Percentiles rank a stretch among this genome's conserved stretches.
These are phyloP conservation scores for Amanita rubescens DNA, from an alignment of 768 basidiomycete species.

Conservation along the genomic window DNA sequence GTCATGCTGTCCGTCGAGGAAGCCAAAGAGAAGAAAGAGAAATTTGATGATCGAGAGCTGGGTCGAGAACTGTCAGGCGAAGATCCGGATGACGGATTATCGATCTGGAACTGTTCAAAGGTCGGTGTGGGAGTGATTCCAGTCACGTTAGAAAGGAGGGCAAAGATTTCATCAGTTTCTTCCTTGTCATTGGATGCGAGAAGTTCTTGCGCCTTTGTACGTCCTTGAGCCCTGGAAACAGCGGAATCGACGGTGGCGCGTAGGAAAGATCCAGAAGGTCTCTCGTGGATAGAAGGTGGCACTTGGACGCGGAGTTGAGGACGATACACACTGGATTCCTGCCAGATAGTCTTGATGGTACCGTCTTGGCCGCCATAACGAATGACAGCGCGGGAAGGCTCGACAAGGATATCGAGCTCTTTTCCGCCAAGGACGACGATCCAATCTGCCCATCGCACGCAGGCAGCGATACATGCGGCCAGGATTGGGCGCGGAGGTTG, in stretches of 20 bases:
- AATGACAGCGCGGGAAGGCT: conserved; percentile 21
- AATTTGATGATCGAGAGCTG: conserved; percentile 31
- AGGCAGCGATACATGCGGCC: conserved; percentile 26
- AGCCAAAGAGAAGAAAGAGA: conserved; percentile 22
- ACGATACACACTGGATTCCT: conserved; percentile 10
- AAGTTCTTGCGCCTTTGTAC: conserved; percentile 28
- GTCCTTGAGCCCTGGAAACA: conserved; percentile 15
- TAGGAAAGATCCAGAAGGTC: conserved; percentile 12
- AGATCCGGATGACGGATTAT: conserved; percentile 6
- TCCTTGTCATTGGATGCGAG: conserved; percentile 23
- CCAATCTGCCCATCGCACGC: conserved; percentile 30
- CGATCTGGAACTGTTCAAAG: conserved; percentile 19
- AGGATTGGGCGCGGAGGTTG: conserved; percentile 30
- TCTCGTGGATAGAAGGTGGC: conserved; percentile 11
- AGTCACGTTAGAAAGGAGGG: conserved; percentile 23
- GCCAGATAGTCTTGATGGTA: conserved; percentile 23
- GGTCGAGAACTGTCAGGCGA: conserved; percentile 28
- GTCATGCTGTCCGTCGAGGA: conserved; percentile 22
- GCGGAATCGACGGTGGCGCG: conserved; percentile 15
- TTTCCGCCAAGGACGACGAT: conserved; percentile 25
- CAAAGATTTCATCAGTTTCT: conserved; percentile 29
- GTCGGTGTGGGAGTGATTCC: conserved; percentile 30
- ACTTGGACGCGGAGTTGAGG: conserved; percentile 12
- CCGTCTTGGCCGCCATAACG: conserved; percentile 20
- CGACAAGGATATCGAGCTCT: conserved; percentile 28